Conservation (phyloP, 768 basidiomycete genomes). For the Vararia minispora region DNA sequence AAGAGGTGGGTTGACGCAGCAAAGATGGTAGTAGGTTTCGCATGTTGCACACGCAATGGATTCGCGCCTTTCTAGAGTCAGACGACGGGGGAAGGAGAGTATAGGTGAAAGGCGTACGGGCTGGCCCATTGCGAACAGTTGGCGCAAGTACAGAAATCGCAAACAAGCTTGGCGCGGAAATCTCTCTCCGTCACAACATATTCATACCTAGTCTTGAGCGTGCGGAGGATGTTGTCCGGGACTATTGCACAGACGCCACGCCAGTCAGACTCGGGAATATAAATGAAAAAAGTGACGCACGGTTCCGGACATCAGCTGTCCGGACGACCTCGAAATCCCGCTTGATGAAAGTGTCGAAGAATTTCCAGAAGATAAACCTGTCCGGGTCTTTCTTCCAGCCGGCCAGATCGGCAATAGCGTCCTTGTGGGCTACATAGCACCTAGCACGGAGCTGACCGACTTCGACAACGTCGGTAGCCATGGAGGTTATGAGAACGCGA, state of each 20-base stretch:
- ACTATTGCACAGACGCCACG: slow-evolving; percentile 36
- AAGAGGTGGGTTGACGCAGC: slow-evolving; percentile 86
- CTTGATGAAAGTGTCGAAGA: slow-evolving; percentile 97
- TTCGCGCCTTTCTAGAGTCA: slow-evolving; percentile 45
- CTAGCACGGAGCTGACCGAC: slow-evolving; percentile 85
- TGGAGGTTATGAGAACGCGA: slow-evolving; percentile 86
- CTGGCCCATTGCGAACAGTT: slow-evolving; percentile 86
- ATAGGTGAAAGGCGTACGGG: slow-evolving; percentile 39
- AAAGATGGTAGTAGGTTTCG: slow-evolving; percentile 91
- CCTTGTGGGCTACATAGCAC: slow-evolving; percentile 91
- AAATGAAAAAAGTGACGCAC: slow-evolving; percentile 38
- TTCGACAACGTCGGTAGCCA: slow-evolving; percentile 94
- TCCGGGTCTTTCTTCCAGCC: slow-evolving; percentile 93
- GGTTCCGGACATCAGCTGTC: slow-evolving; percentile 75
- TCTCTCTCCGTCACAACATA: slow-evolving; percentile 95
- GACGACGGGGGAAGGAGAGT: slow-evolving; percentile 9
- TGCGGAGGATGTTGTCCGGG: slow-evolving; percentile 69
- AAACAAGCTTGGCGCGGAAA: slow-evolving; percentile 82
- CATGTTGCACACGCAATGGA: slow-evolving; percentile 87
- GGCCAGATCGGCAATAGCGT: slow-evolving; percentile 88
- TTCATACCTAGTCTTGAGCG: slow-evolving; percentile 76
- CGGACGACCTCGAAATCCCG: slow-evolving; percentile 95
- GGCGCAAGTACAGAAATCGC: slow-evolving; percentile 73
- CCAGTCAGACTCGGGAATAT: slow-evolving; percentile 5
- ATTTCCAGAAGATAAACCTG: slow-evolving; percentile 90